phyloP scores from a whole-genome alignment of 2,329 filamentous ascomycete genomes.

The Ustilaginoidea virens region DNA sequence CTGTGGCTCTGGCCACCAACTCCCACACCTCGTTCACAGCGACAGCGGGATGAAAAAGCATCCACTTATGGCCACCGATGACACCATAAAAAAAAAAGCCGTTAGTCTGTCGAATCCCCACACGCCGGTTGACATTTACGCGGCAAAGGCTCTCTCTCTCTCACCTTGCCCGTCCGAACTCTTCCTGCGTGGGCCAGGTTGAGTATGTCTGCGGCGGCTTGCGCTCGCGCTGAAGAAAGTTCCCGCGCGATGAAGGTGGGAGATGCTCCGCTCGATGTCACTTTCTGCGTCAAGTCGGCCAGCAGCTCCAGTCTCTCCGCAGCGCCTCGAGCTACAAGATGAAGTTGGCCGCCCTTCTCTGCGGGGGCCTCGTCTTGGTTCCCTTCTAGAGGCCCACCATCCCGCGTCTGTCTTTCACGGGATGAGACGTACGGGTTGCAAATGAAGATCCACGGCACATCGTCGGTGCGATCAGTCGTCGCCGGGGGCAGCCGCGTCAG shows the following conservation, averaged over 20 bases:
- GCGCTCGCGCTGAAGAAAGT: constrained; percentile 32
- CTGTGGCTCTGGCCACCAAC: constrained; percentile 49
- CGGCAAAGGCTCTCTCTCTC: too few species aligned
- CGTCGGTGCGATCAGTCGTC: constrained; percentile 31
- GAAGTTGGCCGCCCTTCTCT: constrained; percentile 27
- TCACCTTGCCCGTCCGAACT: constrained; percentile 51
- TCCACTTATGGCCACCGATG: too few species aligned
- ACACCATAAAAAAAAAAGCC: constrained; percentile 1
- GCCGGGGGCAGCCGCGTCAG: constrained; percentile 52
- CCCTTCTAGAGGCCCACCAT: constrained; percentile 23
- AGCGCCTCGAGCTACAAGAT: constrained; percentile 36
- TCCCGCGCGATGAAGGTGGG: constrained; percentile 24
- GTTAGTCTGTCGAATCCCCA: too few species aligned
- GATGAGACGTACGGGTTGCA: constrained; percentile 42
- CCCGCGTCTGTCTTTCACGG: constrained; percentile 15
- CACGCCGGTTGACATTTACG: too few species aligned
- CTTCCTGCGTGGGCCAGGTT: constrained; percentile 41
- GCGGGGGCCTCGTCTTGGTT: constrained; percentile 34
- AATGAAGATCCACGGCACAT: constrained; percentile 57
- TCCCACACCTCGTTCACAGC: constrained; percentile 51
- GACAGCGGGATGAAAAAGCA: constrained; percentile 45
- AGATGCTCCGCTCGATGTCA: constrained; percentile 20
- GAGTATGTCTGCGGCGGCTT: constrained; percentile 39
- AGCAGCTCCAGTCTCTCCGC: constrained; percentile 31
- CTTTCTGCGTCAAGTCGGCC: constrained; percentile 30